Conservation (phyloP, 179 eudicot species). For the Silene noctiflora region DNA sequence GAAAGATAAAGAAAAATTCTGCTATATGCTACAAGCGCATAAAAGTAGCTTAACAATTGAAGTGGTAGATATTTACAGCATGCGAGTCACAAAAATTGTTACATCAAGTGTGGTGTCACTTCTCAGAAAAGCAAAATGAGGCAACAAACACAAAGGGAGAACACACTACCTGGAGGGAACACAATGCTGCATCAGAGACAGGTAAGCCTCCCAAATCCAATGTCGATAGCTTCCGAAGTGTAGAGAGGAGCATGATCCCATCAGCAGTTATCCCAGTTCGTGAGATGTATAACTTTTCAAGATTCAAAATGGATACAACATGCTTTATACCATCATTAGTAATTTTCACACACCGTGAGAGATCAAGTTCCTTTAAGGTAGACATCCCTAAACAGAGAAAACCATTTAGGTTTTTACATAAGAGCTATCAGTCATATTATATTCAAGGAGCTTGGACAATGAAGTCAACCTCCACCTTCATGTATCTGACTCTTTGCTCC, state of each 20-base stretch:
- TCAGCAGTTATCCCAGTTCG: constrained; percentile 67
- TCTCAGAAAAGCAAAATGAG: constrained; percentile 4
- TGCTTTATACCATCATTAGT: constrained; percentile 73
- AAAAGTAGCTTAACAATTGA: not conserved
- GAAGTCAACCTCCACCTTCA: not conserved
- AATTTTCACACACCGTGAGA: constrained; percentile 72
- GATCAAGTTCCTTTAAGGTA: constrained; percentile 63
- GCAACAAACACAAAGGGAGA: not conserved
- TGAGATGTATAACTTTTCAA: constrained; percentile 64
- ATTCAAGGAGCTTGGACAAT: not conserved
- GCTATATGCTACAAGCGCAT: not conserved
- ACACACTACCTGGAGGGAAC: constrained; percentile 56
- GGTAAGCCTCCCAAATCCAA: constrained; percentile 84
- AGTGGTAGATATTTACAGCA: not conserved
- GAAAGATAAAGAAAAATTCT: not conserved
- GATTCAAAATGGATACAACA: constrained; percentile 51
- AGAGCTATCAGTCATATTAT: not conserved
- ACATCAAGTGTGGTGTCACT: not conserved
- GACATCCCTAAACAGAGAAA: constrained; percentile 50
- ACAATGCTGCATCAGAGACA: constrained; percentile 60
- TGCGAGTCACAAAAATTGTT: not conserved
- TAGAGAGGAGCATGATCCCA: constrained; percentile 56
- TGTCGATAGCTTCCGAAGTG: constrained; percentile 45
- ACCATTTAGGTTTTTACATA: not conserved
- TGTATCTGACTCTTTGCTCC: no score